Conservation (phyloP, 306 rosid species). For the Cotoneaster glaucophyllus region DNA sequence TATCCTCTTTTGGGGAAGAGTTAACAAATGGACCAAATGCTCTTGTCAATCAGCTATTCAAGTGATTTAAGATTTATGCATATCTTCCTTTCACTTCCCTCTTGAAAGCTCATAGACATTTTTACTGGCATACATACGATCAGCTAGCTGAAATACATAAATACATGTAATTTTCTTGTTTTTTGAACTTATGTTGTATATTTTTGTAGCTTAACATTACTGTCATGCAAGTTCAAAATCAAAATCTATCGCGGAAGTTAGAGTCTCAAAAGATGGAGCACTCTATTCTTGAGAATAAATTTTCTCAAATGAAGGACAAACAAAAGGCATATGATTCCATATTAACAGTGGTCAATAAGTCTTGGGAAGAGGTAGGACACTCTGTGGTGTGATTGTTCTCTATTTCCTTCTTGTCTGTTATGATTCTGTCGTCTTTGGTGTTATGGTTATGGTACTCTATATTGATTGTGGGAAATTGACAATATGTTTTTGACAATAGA, state of each 20-base stretch:
- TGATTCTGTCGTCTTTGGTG: constrained; percentile 2
- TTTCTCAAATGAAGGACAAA: constrained; percentile 51
- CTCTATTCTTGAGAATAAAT: constrained; percentile 52
- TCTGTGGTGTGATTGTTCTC: not conserved
- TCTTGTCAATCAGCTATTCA: not conserved
- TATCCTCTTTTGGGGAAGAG: not conserved
- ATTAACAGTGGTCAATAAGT: constrained; percentile 54
- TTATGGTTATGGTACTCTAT: constrained; percentile 12
- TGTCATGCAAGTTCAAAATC: constrained; percentile 86
- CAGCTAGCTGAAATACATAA: too few species aligned
- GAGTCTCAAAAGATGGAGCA: constrained; percentile 83
- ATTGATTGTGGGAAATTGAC: constrained; percentile 21
- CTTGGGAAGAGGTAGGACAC: constrained; percentile 62
- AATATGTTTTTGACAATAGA: constrained; percentile 35
- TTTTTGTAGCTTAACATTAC: constrained; percentile 69
- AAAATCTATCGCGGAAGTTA: constrained; percentile 79
- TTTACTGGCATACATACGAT: not conserved
- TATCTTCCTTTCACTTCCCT: not conserved
- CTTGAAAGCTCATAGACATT: not conserved
- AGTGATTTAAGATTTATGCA: too few species aligned
- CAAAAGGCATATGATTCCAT: constrained; percentile 63
- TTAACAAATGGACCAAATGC: not conserved
- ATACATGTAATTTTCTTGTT: not conserved
- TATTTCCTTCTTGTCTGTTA: constrained; percentile 2
- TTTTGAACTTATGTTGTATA: constrained; percentile 16